Evolutionary conservation across 2,329 filamentous ascomycete species (phyloP), one percentile per base, ranked within the genome.

Genomic region (Monosporascus sp.): DNA sequence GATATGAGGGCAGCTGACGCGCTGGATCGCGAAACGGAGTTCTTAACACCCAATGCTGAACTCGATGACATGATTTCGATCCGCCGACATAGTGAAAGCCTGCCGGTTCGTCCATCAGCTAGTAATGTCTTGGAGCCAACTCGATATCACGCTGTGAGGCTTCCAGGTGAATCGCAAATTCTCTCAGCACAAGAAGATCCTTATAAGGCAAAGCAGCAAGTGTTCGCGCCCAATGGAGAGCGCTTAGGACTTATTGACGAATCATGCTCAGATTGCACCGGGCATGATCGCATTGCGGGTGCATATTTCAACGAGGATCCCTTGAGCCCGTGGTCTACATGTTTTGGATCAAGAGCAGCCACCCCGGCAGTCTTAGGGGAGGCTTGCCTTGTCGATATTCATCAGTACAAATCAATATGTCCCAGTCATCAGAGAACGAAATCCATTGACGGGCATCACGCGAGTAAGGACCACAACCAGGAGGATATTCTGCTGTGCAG

Each of bases 1-100:
- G 80, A 81, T 37, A 85, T 84, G 79, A 73, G 77, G 60, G 80
- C 80, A 17, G 82, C 81, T 7, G 81, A 85, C 52, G 77, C 76
- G 2, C 71, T 85, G 38, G 78, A 85, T 60, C 73, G 73, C 51
- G 71, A 80, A 57, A 84, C 81, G 0, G 79, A 76, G 48, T 77
- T 69, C 22, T 65, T 84, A n/a, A 80, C 85, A 56, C 72, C 73
- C 0, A 70, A 63, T 48, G 71, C 73, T 51, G 74, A 79, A 43
- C 64, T 80, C n/a, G 78, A 80, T 49, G 67, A 81, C 38, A 74
- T 74, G 1, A 58, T 66, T 31, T 60, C 59, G 2, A 57, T 58
- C 16, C 73, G 75, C 2, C 71, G 71, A 22, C 74, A 78, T 53
- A 80, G 79, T 58, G 71, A 74, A 46, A 82, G 76, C 55, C 61